These are phyloP conservation scores for Puccinia hordei DNA, from an alignment of 1,284 basidiomycete species.

Conservation along the genomic window DNA sequence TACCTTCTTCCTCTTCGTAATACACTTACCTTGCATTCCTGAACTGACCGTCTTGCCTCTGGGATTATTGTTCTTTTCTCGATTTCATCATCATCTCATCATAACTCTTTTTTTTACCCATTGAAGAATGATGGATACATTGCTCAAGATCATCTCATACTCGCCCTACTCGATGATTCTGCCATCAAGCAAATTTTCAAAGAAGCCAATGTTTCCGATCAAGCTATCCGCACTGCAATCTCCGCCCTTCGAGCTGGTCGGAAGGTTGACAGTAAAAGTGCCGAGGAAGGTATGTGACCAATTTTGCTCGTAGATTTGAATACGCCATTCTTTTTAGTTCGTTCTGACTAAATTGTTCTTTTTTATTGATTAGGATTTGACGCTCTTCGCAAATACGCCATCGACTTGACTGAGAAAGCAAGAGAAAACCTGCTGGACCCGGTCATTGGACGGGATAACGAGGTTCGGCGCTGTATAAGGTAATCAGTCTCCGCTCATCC, in stretches of 20 bases:
- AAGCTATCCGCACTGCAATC: slow-evolving; percentile 75
- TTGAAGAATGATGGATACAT: slow-evolving; percentile 80
- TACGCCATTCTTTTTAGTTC: background rate
- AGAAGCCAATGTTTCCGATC: slow-evolving; percentile 72
- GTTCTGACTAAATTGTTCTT: no score
- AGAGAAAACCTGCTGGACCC: slow-evolving; percentile 65
- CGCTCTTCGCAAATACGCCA: slow-evolving; percentile 60
- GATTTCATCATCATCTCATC: background rate
- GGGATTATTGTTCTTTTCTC: slow-evolving; percentile 46
- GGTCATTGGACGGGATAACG: slow-evolving; percentile 65
- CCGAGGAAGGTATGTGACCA: slow-evolving; percentile 76
- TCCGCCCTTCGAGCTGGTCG: slow-evolving; percentile 78
- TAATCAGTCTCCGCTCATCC: slow-evolving; percentile 56
- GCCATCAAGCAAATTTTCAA: slow-evolving; percentile 71
- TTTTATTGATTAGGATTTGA: slow-evolving; percentile 59
- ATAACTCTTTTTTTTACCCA: background rate
- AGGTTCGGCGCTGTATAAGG: slow-evolving; percentile 67
- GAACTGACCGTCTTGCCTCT: background rate
- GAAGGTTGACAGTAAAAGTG: slow-evolving; percentile 75
- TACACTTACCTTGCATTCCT: background rate
- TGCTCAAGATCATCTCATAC: slow-evolving; percentile 79
- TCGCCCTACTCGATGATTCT: slow-evolving; percentile 72
- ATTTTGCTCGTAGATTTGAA: slow-evolving; percentile 52
- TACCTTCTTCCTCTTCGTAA: slow-evolving; percentile 1
- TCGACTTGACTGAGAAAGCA: slow-evolving; percentile 65